Conservation (phyloP, 768 basidiomycete genomes). For the Leccinum rimulosum region DNA sequence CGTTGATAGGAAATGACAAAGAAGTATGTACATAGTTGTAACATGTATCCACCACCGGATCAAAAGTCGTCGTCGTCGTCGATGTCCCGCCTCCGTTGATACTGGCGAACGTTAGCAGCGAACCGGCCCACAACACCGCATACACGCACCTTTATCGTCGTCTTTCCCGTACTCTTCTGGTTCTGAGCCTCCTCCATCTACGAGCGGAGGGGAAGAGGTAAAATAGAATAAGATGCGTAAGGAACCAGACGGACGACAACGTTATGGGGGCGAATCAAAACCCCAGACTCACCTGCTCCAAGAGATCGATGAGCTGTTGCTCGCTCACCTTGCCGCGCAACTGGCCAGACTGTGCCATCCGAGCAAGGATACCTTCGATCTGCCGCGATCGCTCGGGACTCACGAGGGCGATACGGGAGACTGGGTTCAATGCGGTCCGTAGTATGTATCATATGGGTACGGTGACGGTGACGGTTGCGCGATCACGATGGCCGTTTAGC, state of each 20-base stretch:
- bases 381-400: slow-evolving; percentile 77
- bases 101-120: slow-evolving; percentile 34
- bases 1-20: background rate
- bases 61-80: slow-evolving; percentile 66
- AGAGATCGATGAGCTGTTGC: slow-evolving; percentile 75
- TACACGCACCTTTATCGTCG: slow-evolving; percentile 52
- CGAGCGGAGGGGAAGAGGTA: slow-evolving; percentile 2
- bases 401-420: slow-evolving; percentile 85
- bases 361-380: slow-evolving; percentile 73
- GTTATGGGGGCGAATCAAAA: background rate
- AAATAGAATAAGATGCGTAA: background rate
- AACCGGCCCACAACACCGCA: background rate
- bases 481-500: background rate
- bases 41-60: background rate
- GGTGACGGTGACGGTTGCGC: background rate
- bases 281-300: slow-evolving; percentile 65
- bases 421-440: slow-evolving; percentile 36
- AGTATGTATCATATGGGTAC: background rate
- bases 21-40: background rate
- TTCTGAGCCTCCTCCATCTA: slow-evolving; percentile 58
- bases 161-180: slow-evolving; percentile 50
- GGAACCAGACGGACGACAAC: background rate
- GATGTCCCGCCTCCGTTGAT: slow-evolving; percentile 62
- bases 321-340: slow-evolving; percentile 75
- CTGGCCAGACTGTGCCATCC: slow-evolving; percentile 85